Base-by-base conservation (phyloP, 2,329 filamentous ascomycete species). In the Fusarium dlaminii region DNA sequence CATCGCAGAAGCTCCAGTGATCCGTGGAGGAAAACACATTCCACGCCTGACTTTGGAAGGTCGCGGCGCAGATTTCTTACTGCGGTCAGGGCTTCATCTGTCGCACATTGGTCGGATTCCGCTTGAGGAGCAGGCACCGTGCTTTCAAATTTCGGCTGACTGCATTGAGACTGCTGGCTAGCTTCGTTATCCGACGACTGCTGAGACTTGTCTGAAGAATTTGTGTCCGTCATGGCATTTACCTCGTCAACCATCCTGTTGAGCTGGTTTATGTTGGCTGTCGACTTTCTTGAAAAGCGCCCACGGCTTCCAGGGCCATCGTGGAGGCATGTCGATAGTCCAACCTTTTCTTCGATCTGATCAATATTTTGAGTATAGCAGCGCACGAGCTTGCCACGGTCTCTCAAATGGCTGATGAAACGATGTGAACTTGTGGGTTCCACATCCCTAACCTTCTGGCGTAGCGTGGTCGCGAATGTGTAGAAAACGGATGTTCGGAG, bases 281-380 rank as follows among this genome's bases (percentile, higher is more conserved):
- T 83, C 51, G 84, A 84, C 68, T 84, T 86, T 72, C 86, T 85
- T 52, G 88, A 90, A 75, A 92, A 92, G 5, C 90, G 85, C 17
- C 88, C 87, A 45, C 88, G 86, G 74, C 86, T 90, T 3, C 92
- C 92, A 3, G 90, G 88, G 0, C 92, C 92, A 37, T 88, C 85
- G 17, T 84, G 82, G 14, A 94, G 84, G 61, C 90, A 87, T 1
- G 90, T 92, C 22, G 87, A 89, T 8, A 94, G 83, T 8, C 91
- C 92, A 48, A 93, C 90, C 64, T 92, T 90, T 77, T 91, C 90
- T 78, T 94, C 92, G 12, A 94, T 89, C 70, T 90, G 90, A 74
- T 94, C 92, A 73, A 94, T 94, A 72, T 94, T 94, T 75, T 94
- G 92, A 0, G 92, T 94, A 76, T 94, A 94, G 76, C 91, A 93